These are phyloP conservation scores for Phaeosphaeriaceae sp. DNA, from an alignment of 2,329 filamentous ascomycete species.

Conservation along the genomic window DNA sequence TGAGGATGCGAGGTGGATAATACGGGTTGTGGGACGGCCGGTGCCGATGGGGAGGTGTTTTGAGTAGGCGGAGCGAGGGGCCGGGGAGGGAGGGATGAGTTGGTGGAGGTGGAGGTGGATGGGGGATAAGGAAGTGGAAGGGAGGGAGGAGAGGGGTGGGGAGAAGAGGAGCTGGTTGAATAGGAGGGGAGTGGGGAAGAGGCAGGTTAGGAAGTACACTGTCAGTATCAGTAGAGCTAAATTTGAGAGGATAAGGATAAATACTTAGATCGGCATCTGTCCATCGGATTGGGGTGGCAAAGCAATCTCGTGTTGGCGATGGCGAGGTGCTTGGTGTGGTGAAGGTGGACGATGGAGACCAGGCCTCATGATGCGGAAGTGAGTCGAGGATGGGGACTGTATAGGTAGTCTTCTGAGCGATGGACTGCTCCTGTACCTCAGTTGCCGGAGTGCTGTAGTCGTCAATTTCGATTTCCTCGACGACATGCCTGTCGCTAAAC, in stretches of 20 bases:
- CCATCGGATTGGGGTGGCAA: slow-evolving; percentile 17
- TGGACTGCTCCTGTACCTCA: background rate
- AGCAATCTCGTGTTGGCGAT: slow-evolving; percentile 1
- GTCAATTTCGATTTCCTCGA: background rate
- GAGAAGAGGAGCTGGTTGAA: slow-evolving; percentile 15
- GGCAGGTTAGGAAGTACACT: slow-evolving; percentile 27
- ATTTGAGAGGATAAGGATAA: background rate
- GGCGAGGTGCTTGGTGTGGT: slow-evolving; percentile 2
- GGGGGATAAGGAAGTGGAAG: slow-evolving; percentile 1
- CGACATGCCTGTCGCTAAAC: slow-evolving; percentile 13
- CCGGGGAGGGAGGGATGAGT: background rate
- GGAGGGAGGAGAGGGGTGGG: slow-evolving; percentile 20
- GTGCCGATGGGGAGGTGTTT: slow-evolving; percentile 23
- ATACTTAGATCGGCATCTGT: slow-evolving; percentile 22
- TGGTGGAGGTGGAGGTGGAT: slow-evolving; percentile 19
- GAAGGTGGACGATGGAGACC: slow-evolving; percentile 2
- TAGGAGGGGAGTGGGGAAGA: slow-evolving; percentile 17
- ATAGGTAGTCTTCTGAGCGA: slow-evolving; percentile 2
- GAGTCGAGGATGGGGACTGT: slow-evolving; percentile 14
- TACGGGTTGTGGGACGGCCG: slow-evolving; percentile 14
- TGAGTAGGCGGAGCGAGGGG: slow-evolving; percentile 9
- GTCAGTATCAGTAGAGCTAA: slow-evolving; percentile 4
- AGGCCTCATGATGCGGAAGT: slow-evolving; percentile 1
- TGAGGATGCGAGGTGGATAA: slow-evolving; percentile 17
- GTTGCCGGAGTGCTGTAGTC: background rate